These are phyloP conservation scores for Pseudozyma sp. DNA, from an alignment of 1,284 basidiomycete species.

Conservation along the genomic window DNA sequence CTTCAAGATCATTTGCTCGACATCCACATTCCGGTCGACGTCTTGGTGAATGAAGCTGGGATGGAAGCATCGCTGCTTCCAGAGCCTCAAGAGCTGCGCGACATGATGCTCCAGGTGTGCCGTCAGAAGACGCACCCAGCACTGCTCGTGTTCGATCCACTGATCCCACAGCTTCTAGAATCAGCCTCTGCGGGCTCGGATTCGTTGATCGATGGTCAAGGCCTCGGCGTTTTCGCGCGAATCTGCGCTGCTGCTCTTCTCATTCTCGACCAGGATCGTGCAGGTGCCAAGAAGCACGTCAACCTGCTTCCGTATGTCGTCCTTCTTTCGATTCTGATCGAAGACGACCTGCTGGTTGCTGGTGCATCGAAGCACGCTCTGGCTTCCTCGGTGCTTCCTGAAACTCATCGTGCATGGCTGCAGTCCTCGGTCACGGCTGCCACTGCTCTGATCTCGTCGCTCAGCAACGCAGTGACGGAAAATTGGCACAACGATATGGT, in stretches of 20 bases:
- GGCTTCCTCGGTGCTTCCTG: constrained; percentile 8
- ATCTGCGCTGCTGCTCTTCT: constrained; percentile 75
- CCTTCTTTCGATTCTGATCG: constrained; percentile 65
- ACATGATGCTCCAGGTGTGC: constrained; percentile 29
- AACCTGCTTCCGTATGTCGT: constrained; percentile 72
- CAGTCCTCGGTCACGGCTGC: constrained; percentile 42
- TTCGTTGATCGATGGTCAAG: constrained; percentile 71
- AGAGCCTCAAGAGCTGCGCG: constrained; percentile 20
- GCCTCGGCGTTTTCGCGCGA: constrained; percentile 77
- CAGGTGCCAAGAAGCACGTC: constrained; percentile 74
- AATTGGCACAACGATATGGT: constrained; percentile 52
- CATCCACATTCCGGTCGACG: constrained; percentile 29
- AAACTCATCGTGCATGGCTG: constrained; percentile 28
- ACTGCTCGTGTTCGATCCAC: constrained; percentile 39
- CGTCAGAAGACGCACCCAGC: constrained; percentile 23
- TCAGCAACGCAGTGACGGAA: constrained; percentile 31
- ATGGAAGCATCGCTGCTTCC: constrained; percentile 20
- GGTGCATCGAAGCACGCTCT: constrained; percentile 46
- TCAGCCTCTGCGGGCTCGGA: neutral
- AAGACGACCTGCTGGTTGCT: constrained; percentile 71
- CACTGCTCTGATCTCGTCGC: constrained; percentile 43
- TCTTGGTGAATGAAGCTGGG: constrained; percentile 11
- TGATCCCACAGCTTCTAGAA: constrained; percentile 15
- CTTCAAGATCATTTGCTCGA: constrained; percentile 41
- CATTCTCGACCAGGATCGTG: constrained; percentile 76